Conservation (phyloP, 495 filamentous ascomycete genomes). For the Baudoinia panamericana region DNA sequence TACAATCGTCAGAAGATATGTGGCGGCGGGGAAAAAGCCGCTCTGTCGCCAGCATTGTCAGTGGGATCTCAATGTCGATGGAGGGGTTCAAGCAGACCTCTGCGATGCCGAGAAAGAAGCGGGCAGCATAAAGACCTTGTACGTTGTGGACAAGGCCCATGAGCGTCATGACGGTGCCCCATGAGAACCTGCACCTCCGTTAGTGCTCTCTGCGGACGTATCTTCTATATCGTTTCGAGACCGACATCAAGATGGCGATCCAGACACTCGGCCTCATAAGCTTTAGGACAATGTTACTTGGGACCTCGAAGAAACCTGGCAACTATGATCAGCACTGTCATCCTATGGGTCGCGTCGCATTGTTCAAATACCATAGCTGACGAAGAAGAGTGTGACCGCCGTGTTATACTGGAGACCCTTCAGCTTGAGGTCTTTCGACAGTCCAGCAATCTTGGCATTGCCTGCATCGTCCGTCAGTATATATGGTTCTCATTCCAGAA, state of each 20-base stretch:
- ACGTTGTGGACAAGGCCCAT: constrained; percentile 59
- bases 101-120: constrained; percentile 53
- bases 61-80: constrained; percentile 1
- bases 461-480: neutral
- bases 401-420: constrained; percentile 57
- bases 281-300: constrained; percentile 58
- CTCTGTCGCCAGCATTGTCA: neutral
- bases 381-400: constrained; percentile 44
- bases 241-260: constrained; percentile 50
- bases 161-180: constrained; percentile 43
- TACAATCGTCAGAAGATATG: constrained; percentile 36
- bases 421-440: constrained; percentile 24
- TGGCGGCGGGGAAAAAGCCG: constrained; percentile 58
- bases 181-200: constrained; percentile 2
- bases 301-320: constrained; percentile 42
- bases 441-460: constrained; percentile 8
- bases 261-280: constrained; percentile 49
- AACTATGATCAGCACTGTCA: too few species aligned
- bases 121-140: constrained; percentile 46
- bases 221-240: neutral
- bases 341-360: too few species aligned
- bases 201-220: neutral
- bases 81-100: constrained; percentile 51
- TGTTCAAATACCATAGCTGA: constrained; percentile 43
- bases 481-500: too few species aligned